phyloP scores from a whole-genome alignment of 2,329 filamentous ascomycete species.

The Alternaria hordeiaustralica region DNA sequence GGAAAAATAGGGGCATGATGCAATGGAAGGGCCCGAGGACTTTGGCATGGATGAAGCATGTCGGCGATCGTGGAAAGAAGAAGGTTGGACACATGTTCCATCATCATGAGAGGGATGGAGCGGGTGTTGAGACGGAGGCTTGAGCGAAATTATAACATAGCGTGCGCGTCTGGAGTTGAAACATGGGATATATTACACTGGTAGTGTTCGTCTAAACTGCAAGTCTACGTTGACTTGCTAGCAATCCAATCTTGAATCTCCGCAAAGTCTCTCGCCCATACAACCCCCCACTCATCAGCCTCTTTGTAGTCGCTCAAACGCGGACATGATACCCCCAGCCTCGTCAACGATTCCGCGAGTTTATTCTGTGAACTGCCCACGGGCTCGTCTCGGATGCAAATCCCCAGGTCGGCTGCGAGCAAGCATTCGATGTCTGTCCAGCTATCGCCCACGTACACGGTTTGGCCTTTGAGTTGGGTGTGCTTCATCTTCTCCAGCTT shows the following conservation, averaged over 20 bases:
- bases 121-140: conserved; percentile 73
- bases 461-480: conserved; percentile 11
- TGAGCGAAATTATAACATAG: conserved; percentile 39
- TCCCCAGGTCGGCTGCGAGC: conserved; percentile 53
- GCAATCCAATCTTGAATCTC: conserved; percentile 16
- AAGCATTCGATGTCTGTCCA: conserved; percentile 57
- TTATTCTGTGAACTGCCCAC: conserved; percentile 43
- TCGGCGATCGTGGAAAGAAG: conserved; percentile 59
- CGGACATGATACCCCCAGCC: conserved; percentile 36
- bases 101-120: conserved; percentile 60
- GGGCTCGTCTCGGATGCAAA: conserved; percentile 53
- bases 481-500: conserved; percentile 44
- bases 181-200: neutral
- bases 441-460: conserved; percentile 57
- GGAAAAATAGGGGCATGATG: conserved; percentile 73
- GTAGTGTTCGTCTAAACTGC: neutral
- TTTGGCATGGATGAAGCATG: conserved; percentile 65
- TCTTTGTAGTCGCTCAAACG: conserved; percentile 22
- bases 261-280: conserved; percentile 32
- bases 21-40: conserved; percentile 70
- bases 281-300: conserved; percentile 22
- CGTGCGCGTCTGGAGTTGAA: conserved; percentile 9
- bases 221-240: neutral
- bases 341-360: conserved; percentile 43
- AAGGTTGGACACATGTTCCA: conserved; percentile 59